A percentile compares a stretch with the other conserved stretches of the same genome.
phyloP scores from a whole-genome alignment of 139 green algal species.

The Trebouxia sp. region DNA sequence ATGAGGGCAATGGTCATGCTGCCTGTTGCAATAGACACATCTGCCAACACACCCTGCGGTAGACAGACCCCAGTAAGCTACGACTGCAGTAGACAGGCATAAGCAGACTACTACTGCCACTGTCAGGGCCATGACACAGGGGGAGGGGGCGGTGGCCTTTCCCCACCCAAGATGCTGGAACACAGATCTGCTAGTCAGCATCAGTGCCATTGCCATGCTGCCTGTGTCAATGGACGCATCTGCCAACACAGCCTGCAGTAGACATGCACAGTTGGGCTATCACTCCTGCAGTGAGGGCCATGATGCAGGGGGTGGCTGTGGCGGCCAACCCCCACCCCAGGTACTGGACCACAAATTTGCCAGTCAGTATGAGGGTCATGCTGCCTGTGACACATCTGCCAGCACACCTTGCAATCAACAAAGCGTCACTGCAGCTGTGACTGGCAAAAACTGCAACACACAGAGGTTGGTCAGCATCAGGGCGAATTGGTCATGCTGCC shows the following conservation, averaged over 20 bases:
- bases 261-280: too few relatives aligned
- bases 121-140: constrained; percentile 64
- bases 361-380: constrained; percentile 70
- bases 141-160: constrained; percentile 60
- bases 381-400: constrained; percentile 79
- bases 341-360: constrained; percentile 78
- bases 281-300: constrained; percentile 68
- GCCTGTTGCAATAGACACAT: constrained; percentile 80
- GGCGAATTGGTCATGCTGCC: constrained; percentile 72
- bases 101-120: too few relatives aligned
- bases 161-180: constrained; percentile 79
- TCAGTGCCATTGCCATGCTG: constrained; percentile 71
- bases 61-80: too few relatives aligned
- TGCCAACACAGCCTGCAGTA: constrained; percentile 64
- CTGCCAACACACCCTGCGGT: constrained; percentile 67
- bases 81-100: too few relatives aligned
- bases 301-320: constrained; percentile 60
- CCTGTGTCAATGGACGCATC: constrained; percentile 81
- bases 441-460: constrained; percentile 82
- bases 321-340: constrained; percentile 73
- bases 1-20: constrained; percentile 78
- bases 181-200: constrained; percentile 77
- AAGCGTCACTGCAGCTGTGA: too few relatives aligned
- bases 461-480: constrained; percentile 78
- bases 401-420: constrained; percentile 59